Evolutionary conservation across 73 alveolate species (phyloP).

Genomic region (Tetrahymena elliotti): DNA sequence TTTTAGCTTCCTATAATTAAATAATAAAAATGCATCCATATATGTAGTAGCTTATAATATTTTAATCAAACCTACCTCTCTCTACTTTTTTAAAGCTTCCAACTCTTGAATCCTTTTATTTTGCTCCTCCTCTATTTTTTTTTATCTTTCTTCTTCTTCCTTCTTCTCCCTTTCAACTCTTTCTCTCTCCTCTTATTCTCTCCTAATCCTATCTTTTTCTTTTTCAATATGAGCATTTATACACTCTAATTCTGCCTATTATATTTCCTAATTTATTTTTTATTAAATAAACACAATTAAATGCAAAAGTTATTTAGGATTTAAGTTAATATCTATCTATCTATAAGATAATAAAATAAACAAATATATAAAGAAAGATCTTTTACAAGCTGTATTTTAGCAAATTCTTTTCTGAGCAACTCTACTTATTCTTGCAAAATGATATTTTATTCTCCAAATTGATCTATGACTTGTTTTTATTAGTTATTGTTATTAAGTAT

Average conservation of each 20-base stretch:
- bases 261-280: background rate
- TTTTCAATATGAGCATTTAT: background rate
- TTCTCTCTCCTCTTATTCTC: background rate
- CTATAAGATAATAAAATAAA: too few species aligned
- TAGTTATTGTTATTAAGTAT: background rate
- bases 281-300: too few species aligned
- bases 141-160: background rate
- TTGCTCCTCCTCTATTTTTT: background rate
- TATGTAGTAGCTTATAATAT: background rate
- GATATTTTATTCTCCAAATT: background rate
- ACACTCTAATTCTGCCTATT: background rate
- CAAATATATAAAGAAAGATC: too few species aligned
- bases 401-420: background rate
- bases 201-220: background rate
- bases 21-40: background rate
- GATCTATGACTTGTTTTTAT: background rate
- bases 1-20: background rate
- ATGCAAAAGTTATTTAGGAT: too few species aligned
- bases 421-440: background rate
- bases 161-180: background rate
- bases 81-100: background rate
- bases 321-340: too few species aligned
- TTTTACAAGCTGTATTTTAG: background rate
- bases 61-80: background rate
- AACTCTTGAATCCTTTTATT: background rate